These are phyloP conservation scores for Sarcodon aspratus DNA, from an alignment of 768 basidiomycete species.

Conservation along the genomic window DNA sequence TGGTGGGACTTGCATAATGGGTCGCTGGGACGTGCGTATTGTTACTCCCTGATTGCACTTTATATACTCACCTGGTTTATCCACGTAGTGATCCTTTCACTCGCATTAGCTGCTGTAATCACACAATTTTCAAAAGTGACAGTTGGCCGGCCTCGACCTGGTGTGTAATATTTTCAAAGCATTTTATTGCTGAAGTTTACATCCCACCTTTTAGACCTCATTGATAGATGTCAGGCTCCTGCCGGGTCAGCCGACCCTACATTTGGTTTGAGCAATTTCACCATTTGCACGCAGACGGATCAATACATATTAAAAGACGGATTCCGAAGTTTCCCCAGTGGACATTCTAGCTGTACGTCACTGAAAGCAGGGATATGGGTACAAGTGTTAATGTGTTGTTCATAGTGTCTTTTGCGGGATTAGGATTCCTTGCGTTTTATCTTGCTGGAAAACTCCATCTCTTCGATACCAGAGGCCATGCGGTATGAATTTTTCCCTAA, in stretches of 20 bases:
- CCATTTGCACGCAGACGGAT: constrained; percentile 72
- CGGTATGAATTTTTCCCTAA: constrained; percentile 28
- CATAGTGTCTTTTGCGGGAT: constrained; percentile 83
- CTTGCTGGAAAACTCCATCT: constrained; percentile 88
- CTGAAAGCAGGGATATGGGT: background rate
- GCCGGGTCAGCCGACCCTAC: constrained; percentile 52
- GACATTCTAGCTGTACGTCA: constrained; percentile 74
- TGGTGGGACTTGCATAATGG: constrained; percentile 87
- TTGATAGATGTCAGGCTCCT: constrained; percentile 62
- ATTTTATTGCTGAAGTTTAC: background rate
- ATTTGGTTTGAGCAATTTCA: constrained; percentile 63
- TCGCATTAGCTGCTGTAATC: constrained; percentile 65
- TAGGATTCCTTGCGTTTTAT: constrained; percentile 84
- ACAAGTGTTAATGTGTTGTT: constrained; percentile 1
- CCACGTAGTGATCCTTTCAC: constrained; percentile 60
- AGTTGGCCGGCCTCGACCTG: constrained; percentile 85
- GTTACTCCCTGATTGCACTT: background rate
- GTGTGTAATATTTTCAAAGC: constrained; percentile 21
- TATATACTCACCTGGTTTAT: constrained; percentile 1
- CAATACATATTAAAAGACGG: constrained; percentile 57
- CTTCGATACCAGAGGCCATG: constrained; percentile 71
- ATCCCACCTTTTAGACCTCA: constrained; percentile 31
- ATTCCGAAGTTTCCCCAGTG: constrained; percentile 87
- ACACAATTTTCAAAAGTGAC: constrained; percentile 82
- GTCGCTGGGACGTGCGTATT: constrained; percentile 29